Evolutionary conservation across 1,139 yeast genomes (phyloP), one percentile per base, ranked within the genome.

Genomic region (Dujonia santamariae): DNA sequence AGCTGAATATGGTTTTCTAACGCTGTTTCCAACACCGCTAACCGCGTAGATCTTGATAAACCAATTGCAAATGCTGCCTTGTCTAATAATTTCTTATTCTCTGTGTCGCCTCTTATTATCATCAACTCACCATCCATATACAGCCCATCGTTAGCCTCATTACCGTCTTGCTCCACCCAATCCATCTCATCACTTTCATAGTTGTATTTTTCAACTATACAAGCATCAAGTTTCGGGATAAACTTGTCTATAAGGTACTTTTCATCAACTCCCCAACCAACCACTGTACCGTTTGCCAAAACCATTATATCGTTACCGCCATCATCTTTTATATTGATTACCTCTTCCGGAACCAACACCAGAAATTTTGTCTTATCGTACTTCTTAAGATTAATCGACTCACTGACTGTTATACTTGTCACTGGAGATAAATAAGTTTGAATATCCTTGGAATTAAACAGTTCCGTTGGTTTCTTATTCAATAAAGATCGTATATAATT

Each of bases 51-150:
- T 44, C 96, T 62, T 0, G 96, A 84, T 26, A 88, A 61, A 0
- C 96, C 97, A 36, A 86, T 79, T 1, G 96, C 84, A 56, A 87
- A 87, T 0, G 97, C 96, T 3, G 92, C 86, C 61, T 83, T 86
- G 50, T 87, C 95, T n/a, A 36, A 34, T 26, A 85, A 59, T 28
- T 75, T 68, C 39, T 75, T 69, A 15, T 67, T 63, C 2, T 54
- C 50, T 6, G 67, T 63, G 2, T 48, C 45, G 1, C 83, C 83
- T 38, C 73, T 76, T 13, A 86, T 67, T 16, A 81, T 68, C 40
- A 86, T 75, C 3, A 82, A 71, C 42, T 86, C 96, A 3, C 87
- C 87, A 26, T 77, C 74, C 60, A 82, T 68, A 37, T 59, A 65
- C 2, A 77, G 67, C 31, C 52, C 51, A 9, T 63, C 63, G 19